Evolutionary conservation across 1,139 yeast genomes (phyloP), one percentile per base, ranked within the genome.

Genomic region (Magnusiomyces fungicola): DNA sequence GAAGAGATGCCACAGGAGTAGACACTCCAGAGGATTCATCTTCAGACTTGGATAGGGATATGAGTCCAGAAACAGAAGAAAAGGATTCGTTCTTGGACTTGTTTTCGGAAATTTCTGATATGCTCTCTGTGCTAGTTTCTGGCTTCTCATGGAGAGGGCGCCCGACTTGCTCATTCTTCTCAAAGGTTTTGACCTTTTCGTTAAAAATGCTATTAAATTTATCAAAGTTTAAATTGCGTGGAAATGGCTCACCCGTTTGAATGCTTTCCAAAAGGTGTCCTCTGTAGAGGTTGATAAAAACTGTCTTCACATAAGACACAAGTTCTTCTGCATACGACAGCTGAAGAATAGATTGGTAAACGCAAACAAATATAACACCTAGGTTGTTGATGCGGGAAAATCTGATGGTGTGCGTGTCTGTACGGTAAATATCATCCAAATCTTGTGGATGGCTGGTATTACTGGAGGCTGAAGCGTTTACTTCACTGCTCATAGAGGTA

Each of bases 351-450:
- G 69, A 58, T 36, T 68, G 69, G 52, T 66, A 68, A 19, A 65
- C 65, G 9, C 61, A 50, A 23, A 63, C 70, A 52, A 67, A 60
- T n/a, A 62, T 60, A 42, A 67, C 51, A 4, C 67, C 69, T 23
- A 61, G 58, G 34, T 66, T 70, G 46, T 67, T 66, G 36, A 62
- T 59, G 5, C 61, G 60, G 3, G 64, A 54, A 53, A 66, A 68
- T 52, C 62, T 67, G 55, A 67, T 74, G 41, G 69, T 71, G 62
- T 53, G 74, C 55, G 61, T 62, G 38, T 63, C 65, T 44, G 57
- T 56, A 22, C 58, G 56, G 43, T 53, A 61, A 12, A 53, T 47
- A 29, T 56, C 47, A 51, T 50, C 47, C 41, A 43, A 22, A 41
- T 53, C 45, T 24, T 53, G 43, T 14, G 37, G 6, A 33, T 16